Percentiles rank a stretch among this genome's conserved stretches.
Conservation (phyloP, 176 grass and related monocot species). For the Musa acuminata region DNA sequence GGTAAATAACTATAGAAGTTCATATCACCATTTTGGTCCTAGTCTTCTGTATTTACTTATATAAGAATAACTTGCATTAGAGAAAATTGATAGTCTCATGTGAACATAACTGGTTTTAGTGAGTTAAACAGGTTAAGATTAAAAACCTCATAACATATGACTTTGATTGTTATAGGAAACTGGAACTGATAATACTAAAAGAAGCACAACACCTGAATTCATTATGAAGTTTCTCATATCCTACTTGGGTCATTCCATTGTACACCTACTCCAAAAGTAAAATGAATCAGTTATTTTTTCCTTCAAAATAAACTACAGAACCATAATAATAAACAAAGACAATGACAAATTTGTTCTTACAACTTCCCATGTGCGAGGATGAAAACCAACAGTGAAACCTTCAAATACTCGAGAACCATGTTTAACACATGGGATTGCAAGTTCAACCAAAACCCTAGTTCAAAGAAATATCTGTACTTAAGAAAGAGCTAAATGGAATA, state of each 20-base stretch:
- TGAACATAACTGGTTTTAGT: not conserved
- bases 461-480: slow-evolving; percentile 16
- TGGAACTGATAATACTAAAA: not conserved
- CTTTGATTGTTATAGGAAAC: not conserved
- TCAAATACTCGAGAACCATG: slow-evolving; percentile 62
- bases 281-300: slow-evolving; percentile 22
- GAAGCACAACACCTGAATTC: slow-evolving; percentile 47
- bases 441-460: slow-evolving; percentile 50
- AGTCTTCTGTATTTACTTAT: too few relatives aligned
- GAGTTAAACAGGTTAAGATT: not conserved
- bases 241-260: slow-evolving; percentile 74
- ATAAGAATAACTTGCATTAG: too few relatives aligned
- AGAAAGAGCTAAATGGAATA: not conserved
- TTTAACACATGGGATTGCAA: slow-evolving; percentile 69
- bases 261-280: slow-evolving; percentile 44
- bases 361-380: slow-evolving; percentile 79
- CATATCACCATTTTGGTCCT: too few relatives aligned
- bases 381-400: slow-evolving; percentile 84
- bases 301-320: slow-evolving; percentile 2
- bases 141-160: not conserved
- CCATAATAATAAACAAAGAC: slow-evolving; percentile 11
- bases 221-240: slow-evolving; percentile 67
- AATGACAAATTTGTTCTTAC: slow-evolving; percentile 34
- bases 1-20: too few relatives aligned
- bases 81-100: not conserved